Conservation (phyloP, 306 rosid species). For the Psophocarpus tetragonolobus region DNA sequence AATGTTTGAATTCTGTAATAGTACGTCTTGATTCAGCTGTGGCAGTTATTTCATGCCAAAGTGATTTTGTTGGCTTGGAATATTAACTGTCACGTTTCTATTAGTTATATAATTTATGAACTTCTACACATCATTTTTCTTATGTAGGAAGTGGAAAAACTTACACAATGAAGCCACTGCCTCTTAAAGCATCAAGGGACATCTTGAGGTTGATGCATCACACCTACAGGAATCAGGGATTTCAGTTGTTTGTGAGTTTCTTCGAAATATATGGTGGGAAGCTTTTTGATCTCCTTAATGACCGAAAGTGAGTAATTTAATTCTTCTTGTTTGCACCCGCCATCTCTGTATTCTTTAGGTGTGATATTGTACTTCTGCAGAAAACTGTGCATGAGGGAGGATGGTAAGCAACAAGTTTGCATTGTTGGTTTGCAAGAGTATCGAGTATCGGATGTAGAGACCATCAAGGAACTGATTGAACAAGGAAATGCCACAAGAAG, state of each 20-base stretch:
- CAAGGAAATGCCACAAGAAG: constrained; percentile 84
- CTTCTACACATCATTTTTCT: constrained; percentile 18
- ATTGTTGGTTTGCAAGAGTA: constrained; percentile 92
- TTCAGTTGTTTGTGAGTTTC: constrained; percentile 87
- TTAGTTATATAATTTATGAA: constrained; percentile 5
- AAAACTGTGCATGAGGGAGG: constrained; percentile 95
- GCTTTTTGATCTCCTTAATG: constrained; percentile 91
- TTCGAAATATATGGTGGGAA: constrained; percentile 94
- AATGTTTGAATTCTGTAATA: constrained; percentile 14
- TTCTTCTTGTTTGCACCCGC: constrained; percentile 11
- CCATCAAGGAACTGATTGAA: constrained; percentile 86
- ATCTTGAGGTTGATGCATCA: constrained; percentile 89
- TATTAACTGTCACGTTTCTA: constrained; percentile 1
- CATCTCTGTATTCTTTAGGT: constrained; percentile 30
- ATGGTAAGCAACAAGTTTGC: constrained; percentile 91
- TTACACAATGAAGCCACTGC: constrained; percentile 91
- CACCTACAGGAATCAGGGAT: constrained; percentile 80
- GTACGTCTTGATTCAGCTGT: neutral
- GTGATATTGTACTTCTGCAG: constrained; percentile 52
- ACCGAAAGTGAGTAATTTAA: constrained; percentile 64
- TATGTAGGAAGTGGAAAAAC: constrained; percentile 87
- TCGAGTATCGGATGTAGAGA: constrained; percentile 83
- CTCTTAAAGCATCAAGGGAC: constrained; percentile 88
- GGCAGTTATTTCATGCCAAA: constrained; percentile 20
- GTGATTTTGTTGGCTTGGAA: constrained; percentile 19